These are phyloP conservation scores for Cyberlindnera galapagoensis DNA, from an alignment of 805 yeast genomes.

Conservation along the genomic window DNA sequence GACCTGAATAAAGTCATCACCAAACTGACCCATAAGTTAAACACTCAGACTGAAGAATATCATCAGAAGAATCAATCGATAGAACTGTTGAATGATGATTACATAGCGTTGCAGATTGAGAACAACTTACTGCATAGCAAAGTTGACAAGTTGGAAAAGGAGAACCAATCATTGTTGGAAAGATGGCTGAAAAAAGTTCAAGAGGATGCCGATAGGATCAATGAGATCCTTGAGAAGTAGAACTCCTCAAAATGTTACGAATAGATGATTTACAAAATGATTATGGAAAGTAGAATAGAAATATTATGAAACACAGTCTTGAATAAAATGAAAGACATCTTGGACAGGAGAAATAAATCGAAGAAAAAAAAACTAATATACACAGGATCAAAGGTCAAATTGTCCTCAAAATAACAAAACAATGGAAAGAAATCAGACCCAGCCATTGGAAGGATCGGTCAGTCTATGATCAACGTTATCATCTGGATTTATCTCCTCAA, in stretches of 20 bases:
- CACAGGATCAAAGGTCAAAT: no score
- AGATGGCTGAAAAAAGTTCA: slow-evolving; percentile 55
- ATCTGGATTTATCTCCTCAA: no score
- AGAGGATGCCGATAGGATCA: slow-evolving; percentile 54
- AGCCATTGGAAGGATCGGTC: no score
- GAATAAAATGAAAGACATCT: no score
- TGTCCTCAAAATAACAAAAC: no score
- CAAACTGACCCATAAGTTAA: slow-evolving; percentile 23
- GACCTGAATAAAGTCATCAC: slow-evolving; percentile 25
- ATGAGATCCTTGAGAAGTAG: slow-evolving; percentile 20
- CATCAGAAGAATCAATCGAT: slow-evolving; percentile 46
- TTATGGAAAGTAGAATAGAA: neutral
- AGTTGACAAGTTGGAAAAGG: slow-evolving; percentile 33
- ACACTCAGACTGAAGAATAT: slow-evolving; percentile 23
- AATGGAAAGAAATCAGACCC: no score
- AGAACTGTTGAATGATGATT: slow-evolving; percentile 61
- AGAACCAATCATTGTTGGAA: slow-evolving; percentile 44
- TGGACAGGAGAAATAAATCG: no score
- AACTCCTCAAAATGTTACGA: no score
- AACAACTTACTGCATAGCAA: slow-evolving; percentile 30
- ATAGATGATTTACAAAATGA: neutral
- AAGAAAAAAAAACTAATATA: no score
- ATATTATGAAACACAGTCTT: no score
- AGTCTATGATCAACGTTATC: no score
- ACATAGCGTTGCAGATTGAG: slow-evolving; percentile 55